Conservation (phyloP, 2,329 filamentous ascomycete species). For the Neurospora sp. region DNA sequence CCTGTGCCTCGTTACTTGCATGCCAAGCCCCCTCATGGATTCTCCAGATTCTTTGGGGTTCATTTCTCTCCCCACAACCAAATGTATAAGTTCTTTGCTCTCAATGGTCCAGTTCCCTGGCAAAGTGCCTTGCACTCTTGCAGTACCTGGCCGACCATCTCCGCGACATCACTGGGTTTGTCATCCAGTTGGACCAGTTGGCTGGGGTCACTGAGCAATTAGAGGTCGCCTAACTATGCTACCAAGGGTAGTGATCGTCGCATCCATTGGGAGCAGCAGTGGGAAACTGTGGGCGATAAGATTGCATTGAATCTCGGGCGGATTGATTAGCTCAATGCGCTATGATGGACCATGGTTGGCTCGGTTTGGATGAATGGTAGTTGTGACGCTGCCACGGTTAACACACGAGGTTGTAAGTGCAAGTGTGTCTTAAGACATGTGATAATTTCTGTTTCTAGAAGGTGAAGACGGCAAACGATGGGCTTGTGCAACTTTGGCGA, state of each 20-base stretch:
- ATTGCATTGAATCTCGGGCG: background rate
- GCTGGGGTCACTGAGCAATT: background rate
- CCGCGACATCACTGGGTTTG: background rate
- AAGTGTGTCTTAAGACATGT: background rate
- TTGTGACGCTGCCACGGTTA: background rate
- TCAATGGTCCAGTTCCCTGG: background rate
- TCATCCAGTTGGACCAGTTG: background rate
- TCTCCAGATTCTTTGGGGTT: background rate
- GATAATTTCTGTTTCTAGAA: background rate
- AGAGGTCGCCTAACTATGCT: background rate
- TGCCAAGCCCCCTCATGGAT: background rate
- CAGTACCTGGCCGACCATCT: background rate
- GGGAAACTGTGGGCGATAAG: background rate
- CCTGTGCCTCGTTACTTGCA: background rate
- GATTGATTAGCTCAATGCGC: background rate
- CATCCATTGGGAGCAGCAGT: background rate
- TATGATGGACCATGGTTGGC: background rate
- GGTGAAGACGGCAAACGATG: background rate
- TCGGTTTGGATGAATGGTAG: background rate
- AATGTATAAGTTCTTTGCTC: background rate
- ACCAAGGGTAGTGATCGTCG: background rate
- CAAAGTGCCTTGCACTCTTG: background rate
- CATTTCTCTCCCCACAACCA: background rate
- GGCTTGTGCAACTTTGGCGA: background rate
- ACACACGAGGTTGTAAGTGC: background rate